phyloP scores from a whole-genome alignment of 2,329 filamentous ascomycete genomes.

The Cytospora piceicola region DNA sequence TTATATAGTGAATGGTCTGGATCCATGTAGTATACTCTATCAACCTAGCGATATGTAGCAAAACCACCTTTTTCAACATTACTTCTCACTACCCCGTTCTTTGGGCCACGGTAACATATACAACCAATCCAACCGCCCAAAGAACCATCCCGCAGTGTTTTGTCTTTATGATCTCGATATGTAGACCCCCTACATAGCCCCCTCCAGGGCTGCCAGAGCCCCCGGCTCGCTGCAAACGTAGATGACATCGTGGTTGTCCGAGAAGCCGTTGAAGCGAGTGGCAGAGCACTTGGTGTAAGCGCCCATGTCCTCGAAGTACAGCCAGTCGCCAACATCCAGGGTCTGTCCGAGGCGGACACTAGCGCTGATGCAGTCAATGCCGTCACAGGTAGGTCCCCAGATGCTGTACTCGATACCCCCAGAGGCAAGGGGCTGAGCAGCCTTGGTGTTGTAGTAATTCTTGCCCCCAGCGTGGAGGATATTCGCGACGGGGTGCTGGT shows the following conservation, averaged over 20 bases:
- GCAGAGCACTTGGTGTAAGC: constrained; percentile 98
- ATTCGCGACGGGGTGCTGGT: constrained; percentile 87
- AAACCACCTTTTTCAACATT: background rate
- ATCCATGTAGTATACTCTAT: background rate
- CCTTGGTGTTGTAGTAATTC: constrained; percentile 60
- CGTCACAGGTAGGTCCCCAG: constrained; percentile 97
- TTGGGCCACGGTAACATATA: background rate
- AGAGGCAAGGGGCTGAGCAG: constrained; percentile 51
- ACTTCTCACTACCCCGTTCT: background rate
- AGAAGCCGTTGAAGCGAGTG: constrained; percentile 97
- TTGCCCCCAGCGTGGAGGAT: constrained; percentile 68
- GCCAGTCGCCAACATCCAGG: constrained; percentile 92
- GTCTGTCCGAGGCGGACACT: constrained; percentile 76
- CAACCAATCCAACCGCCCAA: background rate
- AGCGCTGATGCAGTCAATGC: constrained; percentile 91
- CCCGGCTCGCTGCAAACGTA: constrained; percentile 95
- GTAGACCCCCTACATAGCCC: background rate
- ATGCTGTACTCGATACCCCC: constrained; percentile 79
- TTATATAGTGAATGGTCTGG: background rate
- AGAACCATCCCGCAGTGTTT: background rate
- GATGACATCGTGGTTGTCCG: constrained; percentile 86
- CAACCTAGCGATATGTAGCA: background rate
- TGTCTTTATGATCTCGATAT: background rate
- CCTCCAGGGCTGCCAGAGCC: constrained; percentile 70
- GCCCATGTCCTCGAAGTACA: constrained; percentile 99